phyloP scores from a whole-genome alignment of 441 rosid genomes.

The Flueggea neowawraea region DNA sequence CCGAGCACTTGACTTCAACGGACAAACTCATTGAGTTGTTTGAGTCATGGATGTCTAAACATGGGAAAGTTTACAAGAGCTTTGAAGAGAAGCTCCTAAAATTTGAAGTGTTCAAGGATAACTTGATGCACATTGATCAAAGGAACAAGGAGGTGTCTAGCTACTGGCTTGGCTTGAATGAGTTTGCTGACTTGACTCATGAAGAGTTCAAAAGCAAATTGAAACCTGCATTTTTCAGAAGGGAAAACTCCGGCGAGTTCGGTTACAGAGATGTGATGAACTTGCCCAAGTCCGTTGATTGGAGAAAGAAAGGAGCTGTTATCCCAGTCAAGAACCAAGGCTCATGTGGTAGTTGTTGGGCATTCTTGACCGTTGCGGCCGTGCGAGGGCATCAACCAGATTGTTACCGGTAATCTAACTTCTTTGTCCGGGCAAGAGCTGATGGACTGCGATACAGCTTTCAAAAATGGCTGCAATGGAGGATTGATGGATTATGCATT shows the following conservation, averaged over 20 bases:
- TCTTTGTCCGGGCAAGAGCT: conserved; percentile 88
- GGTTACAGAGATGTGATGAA: conserved; percentile 38
- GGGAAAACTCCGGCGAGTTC: conserved; percentile 29
- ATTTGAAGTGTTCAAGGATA: conserved; percentile 82
- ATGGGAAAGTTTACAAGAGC: conserved; percentile 58
- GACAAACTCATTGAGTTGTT: conserved; percentile 78
- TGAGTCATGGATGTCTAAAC: conserved; percentile 69
- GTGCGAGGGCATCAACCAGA: conserved; percentile 94
- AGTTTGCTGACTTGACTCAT: conserved; percentile 80
- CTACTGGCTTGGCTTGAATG: conserved; percentile 90
- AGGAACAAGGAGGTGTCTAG: conserved; percentile 55
- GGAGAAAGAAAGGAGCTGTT: conserved; percentile 96
- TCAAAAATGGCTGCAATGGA: conserved; percentile 90
- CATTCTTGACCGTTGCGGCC: conserved; percentile 94
- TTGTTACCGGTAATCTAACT: conserved; percentile 77
- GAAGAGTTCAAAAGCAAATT: conserved; percentile 70
- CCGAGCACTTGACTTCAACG: conserved; percentile 59
- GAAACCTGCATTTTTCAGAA: conserved; percentile 30
- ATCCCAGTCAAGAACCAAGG: conserved; percentile 87
- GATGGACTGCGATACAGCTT: conserved; percentile 83
- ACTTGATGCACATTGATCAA: conserved; percentile 77
- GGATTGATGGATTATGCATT: conserved; percentile 98
- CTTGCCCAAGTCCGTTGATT: conserved; percentile 78
- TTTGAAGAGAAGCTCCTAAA: conserved; percentile 72
- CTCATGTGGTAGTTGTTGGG: conserved; percentile 98